Evolutionary conservation across 225 moss, liverwort and hornwort species (phyloP), one percentile per base, ranked within the genome.

Genomic region (Physcomitrellopsis africana): DNA sequence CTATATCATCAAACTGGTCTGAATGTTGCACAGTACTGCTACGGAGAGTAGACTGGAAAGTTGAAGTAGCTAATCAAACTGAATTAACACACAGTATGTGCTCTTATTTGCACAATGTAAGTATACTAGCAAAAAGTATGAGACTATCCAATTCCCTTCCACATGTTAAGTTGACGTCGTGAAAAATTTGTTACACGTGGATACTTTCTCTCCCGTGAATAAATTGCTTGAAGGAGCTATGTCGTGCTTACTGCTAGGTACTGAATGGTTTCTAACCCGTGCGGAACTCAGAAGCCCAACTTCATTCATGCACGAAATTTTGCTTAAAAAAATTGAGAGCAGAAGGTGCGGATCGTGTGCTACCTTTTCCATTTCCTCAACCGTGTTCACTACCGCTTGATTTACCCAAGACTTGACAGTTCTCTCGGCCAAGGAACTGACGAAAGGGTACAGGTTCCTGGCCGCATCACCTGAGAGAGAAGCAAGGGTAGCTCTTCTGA

Each of bases 361-460:
- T 7, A 58, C 80, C 77, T 86, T 86, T 6, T 26, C 7, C 13
- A 42, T 22, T 64, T 82, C 77, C 8, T 74, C 70, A 32, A 29
- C 59, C 2, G 45, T 70, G 52, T 79, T 66, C 70, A 82, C 74
- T 11, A 32, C 45, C 5, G 7, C 45, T 45, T 19, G 32, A 3
- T 26, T 17, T 63, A 53, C 70, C 82, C 82, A 82, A 3, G 48
- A 49, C 11, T 85, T 43, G 22, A 79, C 79, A 24, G 79, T 77
- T 44, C 52, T 66, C 47, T 70, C 29, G 3, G 82, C 82, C 63
- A 65, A 24, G 44, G 56, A 56, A 63, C 13, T 86, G 67, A 86
- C 72, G 77, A 74, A 74, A 0, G 80, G 73, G 37, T 70, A 45
- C 9, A 17, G 7, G 13, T 32, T 73, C 23, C 43, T 58, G 8